Base-by-base conservation (phyloP, 176 grass and related monocot genomes). In the Olyra latifolia region DNA sequence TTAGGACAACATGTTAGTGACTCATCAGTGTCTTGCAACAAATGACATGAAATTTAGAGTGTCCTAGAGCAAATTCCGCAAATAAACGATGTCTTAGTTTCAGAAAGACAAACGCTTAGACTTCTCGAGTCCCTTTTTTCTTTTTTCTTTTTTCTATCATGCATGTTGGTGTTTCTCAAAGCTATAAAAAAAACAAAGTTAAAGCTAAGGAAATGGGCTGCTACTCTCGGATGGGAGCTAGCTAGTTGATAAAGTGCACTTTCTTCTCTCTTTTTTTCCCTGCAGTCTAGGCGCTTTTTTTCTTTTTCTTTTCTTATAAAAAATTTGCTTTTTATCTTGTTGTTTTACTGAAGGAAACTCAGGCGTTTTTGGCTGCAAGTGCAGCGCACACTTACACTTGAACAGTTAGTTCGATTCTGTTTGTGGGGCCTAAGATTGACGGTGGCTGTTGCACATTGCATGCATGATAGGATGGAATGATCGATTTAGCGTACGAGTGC, bases 381-480 rank as follows among this genome's bases (percentile, higher is more conserved):
- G 41, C 70, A 86, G 43, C 19, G 65, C 48, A n/a, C 43, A 71
- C 66, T 79, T 69, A n/a, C 82, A 82, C 61, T 85, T 56, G 15
- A 70, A 71, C 71, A 82, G 65, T 13, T 46, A 20, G 54, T 30
- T 39, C 40, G 64, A 58, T 88, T 83, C 50, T 71, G 20, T 56
- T 38, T 4, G 65, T 39, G 79, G 54, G 62, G 7, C 35, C 46
- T 1, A 23, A 62, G 0, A 12, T 11, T 78, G 58, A 83, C 17
- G n/a, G 66, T 79, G 86, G 58, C 59, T 1, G 59, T 20, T 17
- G 74, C 8, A 50, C 59, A 74, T 71, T 83, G 7, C 56, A 38
- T 82, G 69, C 22, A 47, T 83, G 45, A 47, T 35, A 54, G 10
- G 62, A 68, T 9, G 56, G 13, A 82, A 46, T 74, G 39, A n/a